Conservation (phyloP, 768 basidiomycete genomes). For the Trametes cubensis region DNA sequence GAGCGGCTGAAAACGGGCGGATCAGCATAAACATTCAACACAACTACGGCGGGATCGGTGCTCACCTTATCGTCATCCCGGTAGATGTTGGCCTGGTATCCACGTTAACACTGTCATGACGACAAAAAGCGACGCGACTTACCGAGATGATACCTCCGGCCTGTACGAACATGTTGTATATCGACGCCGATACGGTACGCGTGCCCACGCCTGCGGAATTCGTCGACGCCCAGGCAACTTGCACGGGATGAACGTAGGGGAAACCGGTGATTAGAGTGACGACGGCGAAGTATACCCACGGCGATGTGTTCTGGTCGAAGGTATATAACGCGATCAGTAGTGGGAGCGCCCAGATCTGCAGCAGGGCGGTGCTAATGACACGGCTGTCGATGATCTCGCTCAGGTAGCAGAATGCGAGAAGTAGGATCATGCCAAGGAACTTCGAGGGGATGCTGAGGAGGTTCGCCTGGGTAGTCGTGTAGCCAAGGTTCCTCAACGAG, state of each 20-base stretch:
- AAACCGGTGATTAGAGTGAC: conserved; percentile 58
- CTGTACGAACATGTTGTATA: conserved; percentile 72
- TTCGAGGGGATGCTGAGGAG: conserved; percentile 63
- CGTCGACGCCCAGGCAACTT: conserved; percentile 58
- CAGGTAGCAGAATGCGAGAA: conserved; percentile 48
- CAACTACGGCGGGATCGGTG: not conserved
- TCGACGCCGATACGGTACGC: conserved; percentile 46
- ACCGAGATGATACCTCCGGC: conserved; percentile 51
- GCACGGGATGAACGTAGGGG: conserved; percentile 38
- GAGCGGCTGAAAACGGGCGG: conserved; percentile 26
- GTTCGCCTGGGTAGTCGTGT: conserved; percentile 63
- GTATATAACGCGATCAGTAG: conserved; percentile 60
- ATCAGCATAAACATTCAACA: not conserved
- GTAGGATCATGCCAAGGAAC: conserved; percentile 49
- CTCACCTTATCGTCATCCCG: conserved; percentile 47
- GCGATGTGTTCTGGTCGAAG: conserved; percentile 50
- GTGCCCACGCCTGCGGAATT: conserved; percentile 65
- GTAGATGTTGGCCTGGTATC: conserved; percentile 53
- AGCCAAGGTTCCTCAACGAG: conserved; percentile 62
- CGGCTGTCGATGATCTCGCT: conserved; percentile 62
- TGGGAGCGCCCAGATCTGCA: conserved; percentile 65
- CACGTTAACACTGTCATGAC: not conserved
- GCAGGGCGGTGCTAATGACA: conserved; percentile 53
- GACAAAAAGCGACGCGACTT: conserved; percentile 23
- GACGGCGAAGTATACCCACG: conserved; percentile 61